phyloP scores from a whole-genome alignment of 768 basidiomycete genomes.

The Cyathus striatus region DNA sequence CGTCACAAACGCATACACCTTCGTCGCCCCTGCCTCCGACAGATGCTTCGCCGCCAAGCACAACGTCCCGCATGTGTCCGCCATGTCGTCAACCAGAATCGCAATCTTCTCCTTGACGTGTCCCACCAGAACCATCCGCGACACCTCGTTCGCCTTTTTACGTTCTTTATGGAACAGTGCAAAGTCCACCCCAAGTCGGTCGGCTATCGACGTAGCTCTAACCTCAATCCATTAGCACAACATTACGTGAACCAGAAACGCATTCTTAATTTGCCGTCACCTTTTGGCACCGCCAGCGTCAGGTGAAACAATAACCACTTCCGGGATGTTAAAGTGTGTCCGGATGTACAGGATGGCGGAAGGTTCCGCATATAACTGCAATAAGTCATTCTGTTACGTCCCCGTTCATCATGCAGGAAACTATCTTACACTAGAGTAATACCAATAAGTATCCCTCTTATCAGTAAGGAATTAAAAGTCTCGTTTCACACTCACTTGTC shows the following conservation, averaged over 20 bases:
- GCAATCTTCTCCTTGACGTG: constrained; percentile 89
- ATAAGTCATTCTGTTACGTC: constrained; percentile 14
- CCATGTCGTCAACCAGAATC: constrained; percentile 98
- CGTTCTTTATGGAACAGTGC: constrained; percentile 99
- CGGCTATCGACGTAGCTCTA: constrained; percentile 96
- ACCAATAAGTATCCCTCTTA: too few species aligned
- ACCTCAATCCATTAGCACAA: constrained; percentile 4
- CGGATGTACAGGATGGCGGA: constrained; percentile 94
- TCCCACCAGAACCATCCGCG: constrained; percentile 93
- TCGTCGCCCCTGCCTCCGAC: constrained; percentile 79
- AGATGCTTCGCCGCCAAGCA: constrained; percentile 88
- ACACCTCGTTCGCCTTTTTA: constrained; percentile 93
- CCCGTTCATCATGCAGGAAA: too few species aligned
- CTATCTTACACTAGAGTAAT: too few species aligned
- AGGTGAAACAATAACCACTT: constrained; percentile 94
- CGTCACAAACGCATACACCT: constrained; percentile 90
- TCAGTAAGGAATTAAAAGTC: constrained; percentile 5
- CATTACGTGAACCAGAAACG: constrained; percentile 1
- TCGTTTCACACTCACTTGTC: constrained; percentile 76
- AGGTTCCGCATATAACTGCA: constrained; percentile 90
- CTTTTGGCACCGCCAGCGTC: constrained; percentile 98
- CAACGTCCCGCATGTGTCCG: constrained; percentile 93
- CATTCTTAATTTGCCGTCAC: constrained; percentile 39
- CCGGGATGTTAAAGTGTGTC: constrained; percentile 76
- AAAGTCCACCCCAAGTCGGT: constrained; percentile 94